Conservation (phyloP, 129 eudicot genomes). For the Chrysanthemum lavandulifolium region DNA sequence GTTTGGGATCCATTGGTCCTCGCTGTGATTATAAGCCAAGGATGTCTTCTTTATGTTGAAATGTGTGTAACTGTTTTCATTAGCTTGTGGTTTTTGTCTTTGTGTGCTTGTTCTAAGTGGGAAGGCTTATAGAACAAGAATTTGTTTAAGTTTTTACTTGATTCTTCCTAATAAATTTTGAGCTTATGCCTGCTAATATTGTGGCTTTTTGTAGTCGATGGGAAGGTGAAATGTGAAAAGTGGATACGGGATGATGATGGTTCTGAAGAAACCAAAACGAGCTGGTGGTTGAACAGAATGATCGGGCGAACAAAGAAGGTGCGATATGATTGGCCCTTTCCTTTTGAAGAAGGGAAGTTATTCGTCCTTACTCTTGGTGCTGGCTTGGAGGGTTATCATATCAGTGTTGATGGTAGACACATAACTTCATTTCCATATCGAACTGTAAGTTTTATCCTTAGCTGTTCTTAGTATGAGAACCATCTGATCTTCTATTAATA, state of each 20-base stretch:
- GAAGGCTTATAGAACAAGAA: too few relatives aligned
- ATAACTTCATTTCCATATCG: constrained; percentile 81
- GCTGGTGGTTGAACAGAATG: constrained; percentile 75
- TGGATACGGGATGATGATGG: constrained; percentile 69
- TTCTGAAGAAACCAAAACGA: constrained; percentile 53
- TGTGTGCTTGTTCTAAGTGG: too few relatives aligned
- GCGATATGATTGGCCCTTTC: constrained; percentile 65
- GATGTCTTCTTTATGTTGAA: too few relatives aligned
- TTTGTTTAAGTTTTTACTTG: too few relatives aligned
- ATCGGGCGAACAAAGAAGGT: constrained; percentile 61
- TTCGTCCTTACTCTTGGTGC: constrained; percentile 75
- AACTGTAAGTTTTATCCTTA: constrained; percentile 47
- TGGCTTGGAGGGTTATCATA: constrained; percentile 85
- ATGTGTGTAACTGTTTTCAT: too few relatives aligned
- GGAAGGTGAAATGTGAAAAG: constrained; percentile 69
- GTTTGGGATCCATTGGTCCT: not conserved
- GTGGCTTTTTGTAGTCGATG: constrained; percentile 55
- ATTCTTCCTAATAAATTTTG: too few relatives aligned
- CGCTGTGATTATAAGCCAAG: too few relatives aligned
- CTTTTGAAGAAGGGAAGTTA: constrained; percentile 66
- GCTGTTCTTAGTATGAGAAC: not conserved
- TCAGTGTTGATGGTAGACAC: constrained; percentile 82
- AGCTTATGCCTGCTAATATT: not conserved
- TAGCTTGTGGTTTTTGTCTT: too few relatives aligned
- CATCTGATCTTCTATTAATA: not conserved